Percentiles rank a stretch among this genome's conserved stretches.
These are phyloP conservation scores for Phialophora expanda DNA, from an alignment of 2,329 filamentous ascomycete genomes.

Conservation along the genomic window DNA sequence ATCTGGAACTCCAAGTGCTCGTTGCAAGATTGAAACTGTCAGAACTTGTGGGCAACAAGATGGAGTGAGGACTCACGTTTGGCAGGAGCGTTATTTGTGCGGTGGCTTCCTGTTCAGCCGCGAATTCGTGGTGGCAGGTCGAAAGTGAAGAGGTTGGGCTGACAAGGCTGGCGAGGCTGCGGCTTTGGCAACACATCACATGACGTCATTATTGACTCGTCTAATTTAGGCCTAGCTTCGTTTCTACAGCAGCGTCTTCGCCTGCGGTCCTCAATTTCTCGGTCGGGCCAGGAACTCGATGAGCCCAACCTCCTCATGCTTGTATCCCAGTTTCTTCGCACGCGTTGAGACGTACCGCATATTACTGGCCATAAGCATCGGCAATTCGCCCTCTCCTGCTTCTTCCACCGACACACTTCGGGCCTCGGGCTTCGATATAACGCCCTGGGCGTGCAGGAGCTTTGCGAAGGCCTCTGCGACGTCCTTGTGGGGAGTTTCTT, in stretches of 20 bases:
- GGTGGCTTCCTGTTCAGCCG: neutral
- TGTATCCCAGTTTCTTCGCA: constrained; percentile 23
- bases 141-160: constrained; percentile 14
- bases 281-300: constrained; percentile 16
- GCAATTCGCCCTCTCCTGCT: constrained; percentile 26
- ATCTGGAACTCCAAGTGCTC: neutral
- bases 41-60: neutral
- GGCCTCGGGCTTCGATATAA: constrained; percentile 17
- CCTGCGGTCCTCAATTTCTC: constrained; percentile 1
- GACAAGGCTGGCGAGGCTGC: constrained; percentile 14
- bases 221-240: constrained; percentile 6
- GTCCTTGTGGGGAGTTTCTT: constrained; percentile 14
- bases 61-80: constrained; percentile 15
- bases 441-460: constrained; percentile 14
- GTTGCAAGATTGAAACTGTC: constrained; percentile 1
- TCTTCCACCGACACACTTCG: constrained; percentile 19
- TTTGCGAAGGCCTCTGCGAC: constrained; percentile 20
- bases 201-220: constrained; percentile 15
- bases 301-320: constrained; percentile 23
- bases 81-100: constrained; percentile 2
- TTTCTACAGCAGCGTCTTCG: constrained; percentile 15
- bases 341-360: constrained; percentile 19
- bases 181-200: neutral
- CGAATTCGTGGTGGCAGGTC: constrained; percentile 18
- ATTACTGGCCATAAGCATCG: constrained; percentile 28